A percentile compares a stretch with the other conserved stretches of the same genome.
phyloP scores from a whole-genome alignment of 331 rosid genomes.

The Malus hybrid region DNA sequence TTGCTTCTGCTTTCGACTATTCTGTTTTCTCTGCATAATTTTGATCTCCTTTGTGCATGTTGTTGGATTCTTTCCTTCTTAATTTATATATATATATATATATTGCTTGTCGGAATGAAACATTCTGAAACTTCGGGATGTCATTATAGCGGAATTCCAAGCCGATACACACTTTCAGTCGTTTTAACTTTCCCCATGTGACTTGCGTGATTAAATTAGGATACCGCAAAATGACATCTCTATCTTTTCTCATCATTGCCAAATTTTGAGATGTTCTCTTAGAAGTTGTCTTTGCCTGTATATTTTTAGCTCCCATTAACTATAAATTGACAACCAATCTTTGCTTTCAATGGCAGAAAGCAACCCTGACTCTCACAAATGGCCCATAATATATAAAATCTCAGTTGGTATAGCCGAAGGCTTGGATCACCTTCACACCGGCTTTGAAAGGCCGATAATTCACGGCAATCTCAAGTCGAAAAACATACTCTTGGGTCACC shows the following conservation, averaged over 20 bases:
- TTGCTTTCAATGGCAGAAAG: constrained; percentile 45
- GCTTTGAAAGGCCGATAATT: constrained; percentile 48
- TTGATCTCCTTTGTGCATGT: background rate
- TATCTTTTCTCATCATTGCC: background rate
- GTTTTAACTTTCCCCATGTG: too few relatives aligned
- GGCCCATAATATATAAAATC: constrained; percentile 55
- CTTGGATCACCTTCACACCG: constrained; percentile 72
- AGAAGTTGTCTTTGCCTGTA: background rate
- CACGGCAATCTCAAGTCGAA: constrained; percentile 86
- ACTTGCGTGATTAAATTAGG: too few relatives aligned
- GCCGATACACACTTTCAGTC: too few relatives aligned
- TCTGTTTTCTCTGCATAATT: constrained; percentile 6
- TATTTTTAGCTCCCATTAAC: background rate
- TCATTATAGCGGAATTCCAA: too few relatives aligned
- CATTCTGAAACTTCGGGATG: too few relatives aligned
- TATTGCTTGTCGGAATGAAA: background rate
- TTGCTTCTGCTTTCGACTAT: background rate
- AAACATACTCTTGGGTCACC: constrained; percentile 63
- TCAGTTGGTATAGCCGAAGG: constrained; percentile 74
- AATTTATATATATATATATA: background rate
- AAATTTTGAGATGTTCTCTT: background rate
- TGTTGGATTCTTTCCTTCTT: background rate
- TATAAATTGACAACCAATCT: background rate
- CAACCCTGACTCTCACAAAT: constrained; percentile 51
- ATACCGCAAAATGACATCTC: too few relatives aligned